These are phyloP conservation scores for Theobroma cacao DNA, from an alignment of 345 rosid species.

Conservation along the genomic window DNA sequence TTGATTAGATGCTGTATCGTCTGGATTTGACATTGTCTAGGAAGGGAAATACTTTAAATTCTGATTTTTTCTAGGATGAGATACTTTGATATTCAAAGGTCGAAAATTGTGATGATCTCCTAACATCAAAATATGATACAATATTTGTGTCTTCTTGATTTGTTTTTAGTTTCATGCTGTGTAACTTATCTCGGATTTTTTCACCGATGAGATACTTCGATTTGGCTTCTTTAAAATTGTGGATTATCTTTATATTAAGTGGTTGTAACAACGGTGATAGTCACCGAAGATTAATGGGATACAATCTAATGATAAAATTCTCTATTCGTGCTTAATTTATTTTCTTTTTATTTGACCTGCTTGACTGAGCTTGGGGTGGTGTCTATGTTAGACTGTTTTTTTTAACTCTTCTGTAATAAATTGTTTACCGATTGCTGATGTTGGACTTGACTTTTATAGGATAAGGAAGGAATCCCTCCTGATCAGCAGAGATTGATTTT, in stretches of 20 bases:
- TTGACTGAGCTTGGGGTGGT: neutral
- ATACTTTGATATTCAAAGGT: too few relatives aligned
- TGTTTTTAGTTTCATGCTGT: too few relatives aligned
- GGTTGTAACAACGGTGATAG: too few relatives aligned
- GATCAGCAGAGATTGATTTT: conserved; percentile 94
- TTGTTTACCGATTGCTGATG: neutral
- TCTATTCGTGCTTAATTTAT: neutral
- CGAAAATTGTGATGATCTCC: too few relatives aligned
- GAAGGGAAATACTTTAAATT: neutral
- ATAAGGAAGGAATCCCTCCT: conserved; percentile 96
- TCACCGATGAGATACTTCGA: too few relatives aligned
- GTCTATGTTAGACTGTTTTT: neutral
- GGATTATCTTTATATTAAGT: too few relatives aligned
- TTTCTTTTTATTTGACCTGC: neutral
- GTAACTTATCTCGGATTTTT: too few relatives aligned
- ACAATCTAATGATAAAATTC: neutral
- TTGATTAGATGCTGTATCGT: neutral
- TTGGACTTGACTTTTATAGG: conserved; percentile 37
- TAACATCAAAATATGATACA: too few relatives aligned
- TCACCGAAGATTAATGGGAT: too few relatives aligned
- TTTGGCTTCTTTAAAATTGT: too few relatives aligned
- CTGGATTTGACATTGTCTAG: neutral
- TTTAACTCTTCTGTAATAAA: neutral
- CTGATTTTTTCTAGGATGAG: too few relatives aligned
- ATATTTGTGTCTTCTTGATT: too few relatives aligned